Conservation (phyloP, 169 alveolate genomes). For the Babesia ovis region DNA sequence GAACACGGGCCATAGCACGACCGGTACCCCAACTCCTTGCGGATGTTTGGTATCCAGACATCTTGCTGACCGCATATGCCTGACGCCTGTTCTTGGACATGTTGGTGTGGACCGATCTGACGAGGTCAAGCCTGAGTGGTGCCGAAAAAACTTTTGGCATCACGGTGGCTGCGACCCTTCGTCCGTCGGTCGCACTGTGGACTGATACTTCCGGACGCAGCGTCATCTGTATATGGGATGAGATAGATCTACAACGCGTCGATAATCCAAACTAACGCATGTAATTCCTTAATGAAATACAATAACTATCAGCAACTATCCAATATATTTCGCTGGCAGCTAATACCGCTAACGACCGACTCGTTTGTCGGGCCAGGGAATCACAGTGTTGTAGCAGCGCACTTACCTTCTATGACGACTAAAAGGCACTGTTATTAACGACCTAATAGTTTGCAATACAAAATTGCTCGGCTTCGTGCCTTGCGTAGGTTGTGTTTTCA, state of each 20-base stretch:
- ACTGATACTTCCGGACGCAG: slow-evolving; percentile 76
- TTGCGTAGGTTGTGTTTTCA: not conserved
- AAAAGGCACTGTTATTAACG: not conserved
- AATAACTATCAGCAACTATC: not conserved
- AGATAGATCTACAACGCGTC: not conserved
- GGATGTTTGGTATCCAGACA: slow-evolving; percentile 92
- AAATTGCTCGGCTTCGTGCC: slow-evolving; percentile 12
- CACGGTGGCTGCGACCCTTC: slow-evolving; percentile 69
- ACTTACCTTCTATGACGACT: slow-evolving; percentile 33
- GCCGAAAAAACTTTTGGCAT: slow-evolving; percentile 93
- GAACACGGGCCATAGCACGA: slow-evolving; percentile 98
- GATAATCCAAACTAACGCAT: not conserved
- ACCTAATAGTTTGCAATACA: not conserved
- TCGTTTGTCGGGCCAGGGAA: slow-evolving; percentile 15
- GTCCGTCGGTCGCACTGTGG: slow-evolving; percentile 61
- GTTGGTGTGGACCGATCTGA: slow-evolving; percentile 91
- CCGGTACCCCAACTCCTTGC: slow-evolving; percentile 99
- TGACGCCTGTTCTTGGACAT: slow-evolving; percentile 95
- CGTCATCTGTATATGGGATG: slow-evolving; percentile 30
- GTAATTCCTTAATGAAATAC: not conserved
- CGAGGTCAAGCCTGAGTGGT: slow-evolving; percentile 97
- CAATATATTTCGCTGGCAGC: not conserved
- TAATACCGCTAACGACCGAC: not conserved
- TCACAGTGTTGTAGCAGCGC: slow-evolving; percentile 6
- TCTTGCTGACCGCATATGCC: slow-evolving; percentile 91